phyloP scores from a whole-genome alignment of 108 stramenopile genomes.

The Cylindrotheca fusiformis region DNA sequence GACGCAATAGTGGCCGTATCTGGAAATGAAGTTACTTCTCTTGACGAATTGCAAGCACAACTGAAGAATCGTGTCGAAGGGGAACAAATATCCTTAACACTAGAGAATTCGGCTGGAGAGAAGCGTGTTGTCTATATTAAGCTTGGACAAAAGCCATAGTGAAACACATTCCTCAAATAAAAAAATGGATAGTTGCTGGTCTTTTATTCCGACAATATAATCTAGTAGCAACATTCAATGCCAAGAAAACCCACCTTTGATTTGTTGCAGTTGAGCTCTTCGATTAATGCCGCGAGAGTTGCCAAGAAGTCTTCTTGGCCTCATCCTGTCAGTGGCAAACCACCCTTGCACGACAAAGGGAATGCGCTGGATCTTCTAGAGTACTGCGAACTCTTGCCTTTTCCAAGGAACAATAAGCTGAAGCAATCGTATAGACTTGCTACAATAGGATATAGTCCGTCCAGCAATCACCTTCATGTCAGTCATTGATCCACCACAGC shows the following conservation, averaged over 20 bases:
- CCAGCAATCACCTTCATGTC: no score
- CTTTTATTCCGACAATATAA: no score
- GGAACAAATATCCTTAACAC: conserved; percentile 57
- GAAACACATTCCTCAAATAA: no score
- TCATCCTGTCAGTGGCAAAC: not conserved
- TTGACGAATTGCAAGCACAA: conserved; percentile 47
- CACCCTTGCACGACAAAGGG: not conserved
- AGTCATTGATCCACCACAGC: no score
- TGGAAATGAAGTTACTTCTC: conserved; percentile 45
- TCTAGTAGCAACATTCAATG: no score
- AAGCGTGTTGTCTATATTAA: conserved; percentile 63
- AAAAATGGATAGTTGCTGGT: no score
- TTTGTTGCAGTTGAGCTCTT: no score
- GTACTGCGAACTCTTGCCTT: not conserved
- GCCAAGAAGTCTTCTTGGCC: not conserved
- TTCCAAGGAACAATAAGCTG: no score
- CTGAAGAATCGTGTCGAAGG: conserved; percentile 45
- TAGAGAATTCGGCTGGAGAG: conserved; percentile 54
- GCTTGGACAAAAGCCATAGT: conserved; percentile 38
- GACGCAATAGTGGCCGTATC: conserved; percentile 64
- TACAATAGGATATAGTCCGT: no score
- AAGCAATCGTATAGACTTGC: no score
- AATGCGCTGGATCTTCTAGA: not conserved
- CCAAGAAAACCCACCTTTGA: no score
- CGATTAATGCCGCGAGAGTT: not conserved